Evolutionary conservation across 2,329 filamentous ascomycete species (phyloP), one percentile per base, ranked within the genome.

Genomic region (Pseudogymnoascus pannorum): DNA sequence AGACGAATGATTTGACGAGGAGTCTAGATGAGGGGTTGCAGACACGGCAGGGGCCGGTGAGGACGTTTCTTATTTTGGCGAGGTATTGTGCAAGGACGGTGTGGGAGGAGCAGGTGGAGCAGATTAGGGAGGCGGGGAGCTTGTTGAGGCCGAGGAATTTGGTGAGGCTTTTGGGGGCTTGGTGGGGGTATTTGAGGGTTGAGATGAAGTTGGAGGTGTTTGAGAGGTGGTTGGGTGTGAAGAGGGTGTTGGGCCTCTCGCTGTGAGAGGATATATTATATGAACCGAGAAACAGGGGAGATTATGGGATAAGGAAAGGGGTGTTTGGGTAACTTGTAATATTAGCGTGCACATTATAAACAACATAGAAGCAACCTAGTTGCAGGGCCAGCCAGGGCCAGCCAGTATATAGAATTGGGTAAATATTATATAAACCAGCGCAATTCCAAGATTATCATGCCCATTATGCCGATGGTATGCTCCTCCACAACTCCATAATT

Each of bases 1-100:
- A 99, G 77, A 99, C 94, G 2, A 99, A 99, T 73, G 94, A 99
- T 75, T 78, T 99, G 38, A 99, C 94, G 14, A 86, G 94, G 66
- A 94, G 88, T 68, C 82, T 99, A 16, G 94, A 99, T 72, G 94
- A 99, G 78, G 92, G 88, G 71, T 79, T 95, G 36, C 88, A 92
- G 61, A 94, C 90, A 0, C 80, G 83, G 5, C 81, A 84, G 64
- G 86, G 86, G 0, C 85, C 86, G 2, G 81, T 87, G 65, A 79
- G 85, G 57, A 82, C 77, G 12, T 89, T 89, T 68, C 76, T 89
- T 70, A 89, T 89, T 65, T 77, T 89, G 26, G 86, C 86, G 2
- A 75, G 85, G 33, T 89, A 89, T 74, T 88, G 86, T 73, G 81
- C 83, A 24, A 78, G 82, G 33, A 87, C 85, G 2, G 85, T 89